Evolutionary conservation across 108 stramenopile species (phyloP), one percentile per base, ranked within the genome.

Genomic region (Nannochloropsis salina): DNA sequence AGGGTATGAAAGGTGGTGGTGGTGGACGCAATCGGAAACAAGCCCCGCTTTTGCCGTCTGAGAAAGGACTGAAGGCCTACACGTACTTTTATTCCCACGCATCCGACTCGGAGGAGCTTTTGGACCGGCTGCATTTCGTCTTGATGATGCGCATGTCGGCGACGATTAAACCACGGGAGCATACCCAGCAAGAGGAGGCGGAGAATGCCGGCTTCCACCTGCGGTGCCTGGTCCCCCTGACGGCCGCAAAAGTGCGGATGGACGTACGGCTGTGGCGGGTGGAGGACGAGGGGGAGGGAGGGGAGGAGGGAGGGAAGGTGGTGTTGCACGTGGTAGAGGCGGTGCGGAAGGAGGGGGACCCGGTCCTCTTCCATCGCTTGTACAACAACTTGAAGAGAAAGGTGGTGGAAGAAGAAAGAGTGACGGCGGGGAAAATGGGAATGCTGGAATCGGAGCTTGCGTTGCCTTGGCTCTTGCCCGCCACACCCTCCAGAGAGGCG

Each of bases 41-140:
- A n/a, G 61, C 61, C 20, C 61, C 61, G 8, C 6, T 74, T 15
- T n/a, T 74, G 61, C 61, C 61, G 61, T 15, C 8, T 15, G 6
- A 74, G n/a, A 15, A n/a, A 74, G 61, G 61, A n/a, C n/a, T 74
- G 61, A 74, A 74, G 61, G 61, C 5, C 61, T 74, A n/a, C n/a
- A 74, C 61, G 61, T 74, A 74, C 8, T 74, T 74, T 74, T 74
- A 74, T n/a, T 74, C 61, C 5, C 15, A 74, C 6, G 15, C 61
- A 2, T 74, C 61, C 4, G 15, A 15, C 61, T 74, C 61, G 61
- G 61, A 74, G 61, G 61, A 4, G 61, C 61, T 74, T 15, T n/a
- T 74, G 61, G 61, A 74, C n/a, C 15, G 61, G 8, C 61, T 74
- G 15, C 61, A 74, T 74, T 74, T 74, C 61, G 3, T 6, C 61